phyloP scores from a whole-genome alignment of 2,329 filamentous ascomycete species.

The Penicillium expansum region DNA sequence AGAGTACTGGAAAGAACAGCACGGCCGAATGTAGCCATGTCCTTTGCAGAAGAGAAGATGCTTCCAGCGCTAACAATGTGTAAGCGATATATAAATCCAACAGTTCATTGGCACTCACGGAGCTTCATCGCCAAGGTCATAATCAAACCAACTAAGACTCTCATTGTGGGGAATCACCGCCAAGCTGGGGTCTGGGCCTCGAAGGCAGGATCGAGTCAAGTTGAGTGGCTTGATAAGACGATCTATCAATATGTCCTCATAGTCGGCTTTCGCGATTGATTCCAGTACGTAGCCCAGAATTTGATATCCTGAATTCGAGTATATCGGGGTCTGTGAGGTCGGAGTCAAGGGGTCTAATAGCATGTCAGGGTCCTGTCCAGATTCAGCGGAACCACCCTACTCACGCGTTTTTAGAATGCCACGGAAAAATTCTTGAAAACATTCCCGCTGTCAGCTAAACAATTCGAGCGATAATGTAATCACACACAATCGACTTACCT shows the following conservation, averaged over 20 bases:
- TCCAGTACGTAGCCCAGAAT: conserved; percentile 41
- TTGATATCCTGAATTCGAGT: conserved; percentile 40
- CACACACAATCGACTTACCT: conserved; percentile 3
- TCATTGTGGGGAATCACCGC: conserved; percentile 39
- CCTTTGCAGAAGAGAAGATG: conserved; percentile 46
- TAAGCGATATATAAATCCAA: not conserved
- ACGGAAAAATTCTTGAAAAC: conserved; percentile 34
- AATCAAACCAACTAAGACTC: conserved; percentile 32
- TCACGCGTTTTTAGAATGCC: conserved; percentile 30
- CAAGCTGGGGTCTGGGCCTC: conserved; percentile 14
- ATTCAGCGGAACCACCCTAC: not conserved
- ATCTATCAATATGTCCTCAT: conserved; percentile 34
- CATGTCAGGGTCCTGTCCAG: not conserved
- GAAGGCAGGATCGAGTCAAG: conserved; percentile 36
- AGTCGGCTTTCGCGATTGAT: conserved; percentile 40
- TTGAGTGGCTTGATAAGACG: conserved; percentile 41
- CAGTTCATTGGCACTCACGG: conserved; percentile 33
- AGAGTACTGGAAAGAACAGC: conserved; percentile 43
- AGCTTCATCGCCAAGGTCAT: conserved; percentile 40
- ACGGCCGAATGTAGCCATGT: conserved; percentile 46
- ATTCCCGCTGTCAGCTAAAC: not conserved
- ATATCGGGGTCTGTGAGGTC: conserved; percentile 32
- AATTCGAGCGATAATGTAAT: not conserved
- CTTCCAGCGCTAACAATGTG: conserved; percentile 38
- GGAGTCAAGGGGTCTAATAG: conserved; percentile 28